Evolutionary conservation across 805 yeast species (phyloP).

Genomic region (Kluyveromyces lactis): DNA sequence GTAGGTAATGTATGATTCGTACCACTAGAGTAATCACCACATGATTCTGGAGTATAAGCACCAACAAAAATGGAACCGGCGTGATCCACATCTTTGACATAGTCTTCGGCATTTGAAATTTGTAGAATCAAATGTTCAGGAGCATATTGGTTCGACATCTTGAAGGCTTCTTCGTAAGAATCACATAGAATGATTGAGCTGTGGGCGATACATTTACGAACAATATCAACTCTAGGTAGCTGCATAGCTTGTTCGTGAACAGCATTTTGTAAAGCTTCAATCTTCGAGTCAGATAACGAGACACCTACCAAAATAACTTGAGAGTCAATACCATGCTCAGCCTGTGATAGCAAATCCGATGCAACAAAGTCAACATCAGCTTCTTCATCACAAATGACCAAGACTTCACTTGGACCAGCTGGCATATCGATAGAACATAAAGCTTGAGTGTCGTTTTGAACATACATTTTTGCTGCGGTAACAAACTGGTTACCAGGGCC

Average conservation of each 20-base stretch:
- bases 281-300: slow-evolving; percentile 48
- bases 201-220: slow-evolving; percentile 85
- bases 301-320: slow-evolving; percentile 92
- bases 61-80: slow-evolving; percentile 98
- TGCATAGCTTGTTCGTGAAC: slow-evolving; percentile 74
- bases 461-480: slow-evolving; percentile 97
- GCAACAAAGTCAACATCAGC: slow-evolving; percentile 97
- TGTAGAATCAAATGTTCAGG: slow-evolving; percentile 97
- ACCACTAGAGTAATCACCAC: slow-evolving; percentile 97
- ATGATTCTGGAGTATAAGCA: slow-evolving; percentile 90
- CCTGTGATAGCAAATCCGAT: slow-evolving; percentile 92
- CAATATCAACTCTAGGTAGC: slow-evolving; percentile 88
- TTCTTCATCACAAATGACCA: slow-evolving; percentile 82
- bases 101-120: slow-evolving; percentile 65
- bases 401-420: slow-evolving; percentile 97
- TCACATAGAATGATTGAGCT: slow-evolving; percentile 71
- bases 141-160: slow-evolving; percentile 84
- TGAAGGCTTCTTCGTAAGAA: slow-evolving; percentile 70
- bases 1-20: slow-evolving; percentile 98
- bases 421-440: slow-evolving; percentile 98
- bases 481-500: slow-evolving; percentile 99
- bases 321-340: slow-evolving; percentile 98
- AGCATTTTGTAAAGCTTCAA: slow-evolving; percentile 69
- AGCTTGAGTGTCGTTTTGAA: slow-evolving; percentile 91
- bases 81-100: slow-evolving; percentile 68